Conservation (phyloP, 106 monocot genomes). For the Iris macrosiphon region DNA sequence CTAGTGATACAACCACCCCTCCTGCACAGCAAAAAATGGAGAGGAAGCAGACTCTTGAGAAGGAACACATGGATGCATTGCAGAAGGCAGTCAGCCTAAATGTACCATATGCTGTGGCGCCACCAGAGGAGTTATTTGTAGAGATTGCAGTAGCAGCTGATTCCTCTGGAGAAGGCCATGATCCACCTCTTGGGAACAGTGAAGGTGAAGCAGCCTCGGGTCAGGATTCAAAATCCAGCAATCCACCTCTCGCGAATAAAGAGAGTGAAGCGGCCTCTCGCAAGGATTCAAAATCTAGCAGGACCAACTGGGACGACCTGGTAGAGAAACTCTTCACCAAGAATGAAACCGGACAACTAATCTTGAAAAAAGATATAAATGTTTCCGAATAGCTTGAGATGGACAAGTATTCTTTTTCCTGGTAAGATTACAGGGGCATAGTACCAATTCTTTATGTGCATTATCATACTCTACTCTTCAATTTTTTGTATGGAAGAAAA, state of each 20-base stretch:
- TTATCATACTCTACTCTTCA: too few species aligned
- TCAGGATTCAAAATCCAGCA: too few species aligned
- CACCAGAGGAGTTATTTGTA: conserved; percentile 12
- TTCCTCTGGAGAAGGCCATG: background rate
- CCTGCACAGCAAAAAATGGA: conserved; percentile 69
- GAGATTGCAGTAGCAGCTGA: background rate
- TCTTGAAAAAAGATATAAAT: conserved; percentile 25
- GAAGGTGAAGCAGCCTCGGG: background rate
- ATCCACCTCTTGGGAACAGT: background rate
- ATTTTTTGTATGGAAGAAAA: too few species aligned
- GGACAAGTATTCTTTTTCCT: too few species aligned
- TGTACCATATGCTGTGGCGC: conserved; percentile 51
- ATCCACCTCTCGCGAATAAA: background rate
- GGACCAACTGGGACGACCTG: conserved; percentile 52
- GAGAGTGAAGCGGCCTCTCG: background rate
- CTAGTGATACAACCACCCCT: conserved; percentile 7
- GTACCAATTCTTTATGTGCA: too few species aligned
- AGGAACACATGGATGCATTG: conserved; percentile 72
- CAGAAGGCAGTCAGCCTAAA: conserved; percentile 58
- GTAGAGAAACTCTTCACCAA: conserved; percentile 33
- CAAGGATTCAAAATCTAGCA: conserved; percentile 12
- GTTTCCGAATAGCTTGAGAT: too few species aligned
- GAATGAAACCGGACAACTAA: conserved; percentile 20
- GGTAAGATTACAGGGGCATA: too few species aligned
- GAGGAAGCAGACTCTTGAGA: conserved; percentile 53